Evolutionary conservation across 352 stramenopile genomes (phyloP), one percentile per base, ranked within the genome.

Genomic region (Pythium guiyangense): DNA sequence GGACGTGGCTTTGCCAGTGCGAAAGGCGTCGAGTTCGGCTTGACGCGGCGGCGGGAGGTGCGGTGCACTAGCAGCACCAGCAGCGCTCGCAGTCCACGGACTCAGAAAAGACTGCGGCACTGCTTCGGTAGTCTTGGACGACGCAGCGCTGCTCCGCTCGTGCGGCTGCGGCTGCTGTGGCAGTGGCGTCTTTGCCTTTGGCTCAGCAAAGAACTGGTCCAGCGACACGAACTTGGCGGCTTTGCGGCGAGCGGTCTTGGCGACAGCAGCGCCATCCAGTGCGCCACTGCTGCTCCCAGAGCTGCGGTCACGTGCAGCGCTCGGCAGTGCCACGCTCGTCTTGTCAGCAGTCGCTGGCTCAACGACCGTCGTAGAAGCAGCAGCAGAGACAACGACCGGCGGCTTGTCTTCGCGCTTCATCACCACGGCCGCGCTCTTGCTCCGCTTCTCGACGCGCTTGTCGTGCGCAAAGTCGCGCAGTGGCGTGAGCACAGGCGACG

Each of bases 221-320:
- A 87, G 52, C 10, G 74, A 60, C 2, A 89, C 73, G 57, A 89
- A 91, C 54, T 89, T 91, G 40, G 63, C 62, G 11, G 52, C 63
- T 49, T 74, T 74, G 27, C 55, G 66, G 39, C 71, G 40, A 20
- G 35, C 20, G 8, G 29, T 34, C 29, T 34, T 34, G 5, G 29
- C 29, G 29, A 34, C 29, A 34, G 2, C 29, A 34, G 29, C 29
- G 5, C 29, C 29, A 34, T 34, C 29, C 29, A 34, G 29, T 34
- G 29, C 29, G 29, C 29, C 29, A 47, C 43, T 22, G 59, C 37
- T 40, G 31, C 29, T 27, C 57, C 37, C 50, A 46, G 18, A 12
- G 35, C 49, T 17, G 10, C 9, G 15, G n/a, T 27, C 6, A 14
- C 26, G 6, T 11, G 40, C 40, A 11, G 31, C 49, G 5, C 39